A percentile compares a stretch with the other conserved stretches of the same genome.
Conservation (phyloP, 1,139 yeast genomes). For the Yamadazyma sp. region DNA sequence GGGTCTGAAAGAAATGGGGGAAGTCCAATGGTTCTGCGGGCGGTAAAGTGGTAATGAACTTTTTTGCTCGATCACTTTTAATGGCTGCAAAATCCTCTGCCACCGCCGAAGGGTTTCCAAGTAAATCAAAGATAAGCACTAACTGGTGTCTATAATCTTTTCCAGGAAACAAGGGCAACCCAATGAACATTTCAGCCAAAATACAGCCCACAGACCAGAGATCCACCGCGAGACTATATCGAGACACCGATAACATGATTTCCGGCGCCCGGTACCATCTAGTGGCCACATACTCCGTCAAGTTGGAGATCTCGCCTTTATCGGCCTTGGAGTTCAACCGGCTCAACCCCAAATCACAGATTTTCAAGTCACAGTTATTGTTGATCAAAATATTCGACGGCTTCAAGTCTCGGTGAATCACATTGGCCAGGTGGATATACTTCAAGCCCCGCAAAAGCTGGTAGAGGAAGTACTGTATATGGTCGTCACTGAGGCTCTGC, state of each 20-base stretch:
- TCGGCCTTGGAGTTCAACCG: constrained; percentile 27
- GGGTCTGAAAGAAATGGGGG: constrained; percentile 13
- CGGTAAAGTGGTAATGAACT: constrained; percentile 49
- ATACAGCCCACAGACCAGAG: constrained; percentile 83
- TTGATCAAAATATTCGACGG: constrained; percentile 39
- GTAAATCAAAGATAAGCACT: constrained; percentile 55
- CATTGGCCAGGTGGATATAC: constrained; percentile 59
- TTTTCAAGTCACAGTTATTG: constrained; percentile 41
- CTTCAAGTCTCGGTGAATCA: constrained; percentile 41
- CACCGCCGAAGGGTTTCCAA: constrained; percentile 59
- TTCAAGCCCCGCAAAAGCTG: constrained; percentile 65
- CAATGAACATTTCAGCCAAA: constrained; percentile 61
- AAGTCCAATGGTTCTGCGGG: constrained; percentile 7
- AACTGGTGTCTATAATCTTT: constrained; percentile 69
- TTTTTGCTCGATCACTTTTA: constrained; percentile 60
- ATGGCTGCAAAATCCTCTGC: constrained; percentile 56
- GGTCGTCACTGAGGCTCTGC: constrained; percentile 58
- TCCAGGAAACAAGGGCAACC: constrained; percentile 78
- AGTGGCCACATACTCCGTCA: constrained; percentile 77
- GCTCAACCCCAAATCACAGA: constrained; percentile 58
- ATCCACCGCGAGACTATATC: constrained; percentile 71
- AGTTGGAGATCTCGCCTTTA: constrained; percentile 26
- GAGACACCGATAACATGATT: constrained; percentile 68
- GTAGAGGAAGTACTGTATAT: constrained; percentile 65
- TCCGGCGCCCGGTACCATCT: constrained; percentile 84